phyloP scores from a whole-genome alignment of 495 filamentous ascomycete genomes.

The Penicillium malachiteum region DNA sequence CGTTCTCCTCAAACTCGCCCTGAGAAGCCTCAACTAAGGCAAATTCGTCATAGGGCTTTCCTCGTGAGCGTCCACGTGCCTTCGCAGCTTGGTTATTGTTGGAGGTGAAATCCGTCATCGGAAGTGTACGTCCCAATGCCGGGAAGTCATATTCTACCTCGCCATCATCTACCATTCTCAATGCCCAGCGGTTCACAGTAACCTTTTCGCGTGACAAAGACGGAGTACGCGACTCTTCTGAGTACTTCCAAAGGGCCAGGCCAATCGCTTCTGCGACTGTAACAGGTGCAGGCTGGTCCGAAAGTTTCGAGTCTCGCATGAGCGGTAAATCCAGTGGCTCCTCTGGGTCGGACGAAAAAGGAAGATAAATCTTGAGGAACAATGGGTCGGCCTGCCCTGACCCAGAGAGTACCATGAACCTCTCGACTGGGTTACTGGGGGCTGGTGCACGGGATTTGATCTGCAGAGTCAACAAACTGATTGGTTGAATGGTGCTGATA shows the following conservation, averaged over 20 bases:
- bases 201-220: conserved; percentile 63
- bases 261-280: conserved; percentile 91
- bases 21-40: conserved; percentile 80
- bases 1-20: conserved; percentile 74
- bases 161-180: conserved; percentile 93
- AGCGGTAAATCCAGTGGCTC: conserved; percentile 77
- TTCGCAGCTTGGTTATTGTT: conserved; percentile 74
- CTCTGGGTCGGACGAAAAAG: conserved; percentile 71
- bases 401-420: conserved; percentile 81
- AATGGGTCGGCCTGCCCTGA: conserved; percentile 81
- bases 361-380: conserved; percentile 81
- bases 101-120: conserved; percentile 82
- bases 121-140: conserved; percentile 72
- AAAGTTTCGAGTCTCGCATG: conserved; percentile 69
- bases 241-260: conserved; percentile 81
- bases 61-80: conserved; percentile 66
- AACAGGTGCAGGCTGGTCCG: conserved; percentile 62
- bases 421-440: conserved; percentile 78
- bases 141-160: conserved; percentile 97
- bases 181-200: conserved; percentile 87
- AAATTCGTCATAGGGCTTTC: conserved; percentile 91
- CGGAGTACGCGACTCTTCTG: conserved; percentile 76
- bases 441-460: conserved; percentile 79
- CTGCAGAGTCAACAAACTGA: conserved; percentile 67
- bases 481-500: conserved; percentile 77